Evolutionary conservation across 176 grass and related monocot species (phyloP), one percentile per base, ranked within the genome.

Genomic region (Raddia guianensis): DNA sequence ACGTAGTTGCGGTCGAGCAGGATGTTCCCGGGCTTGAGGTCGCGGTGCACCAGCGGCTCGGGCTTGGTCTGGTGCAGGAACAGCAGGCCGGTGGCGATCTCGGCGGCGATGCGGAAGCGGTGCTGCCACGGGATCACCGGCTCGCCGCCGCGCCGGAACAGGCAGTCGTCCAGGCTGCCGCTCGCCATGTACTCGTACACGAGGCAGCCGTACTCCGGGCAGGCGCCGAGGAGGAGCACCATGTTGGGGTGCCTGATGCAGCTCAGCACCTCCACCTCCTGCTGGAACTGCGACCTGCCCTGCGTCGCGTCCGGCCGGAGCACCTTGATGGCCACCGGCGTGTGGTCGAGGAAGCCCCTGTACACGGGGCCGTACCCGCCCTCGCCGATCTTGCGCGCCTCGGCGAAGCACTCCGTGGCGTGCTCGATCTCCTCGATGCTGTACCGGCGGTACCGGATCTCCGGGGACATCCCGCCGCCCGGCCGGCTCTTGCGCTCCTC

Each of bases 241-340:
- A 98, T 98, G 86, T 98, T 86, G 0, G 95, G 92, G 86, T 98
- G 95, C 40, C 95, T 82, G 72, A 98, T 98, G 88, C 95, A 93
- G 77, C 95, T 98, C 0, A 98, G 88, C 75, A 98, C 88, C 80
- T 98, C 92, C 14, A 97, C 92, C 79, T 99, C 96, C 72, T 93
- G 96, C 68, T 95, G 90, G 84, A 99, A 99, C 68, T 95, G 96
- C 0, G 96, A 91, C 69, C 87, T 62, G 27, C 96, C 96, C 77
- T 95, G 96, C 59, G 96, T 87, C 1, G 96, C 96, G 85, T 99
- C 96, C 0, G 96, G 96, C 1, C 93, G 89, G n/a, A 99, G 89
- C 75, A 95, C 92, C 86, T 99, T 99, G 72, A 95, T 94, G 66
- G 96, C 93, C 0, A 93, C 90, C 33, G 45, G 73, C 5, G 93